Percentiles rank a stretch among this genome's conserved stretches.
These are phyloP conservation scores for Blastobotrys robertii DNA, from an alignment of 805 yeast genomes.

Conservation along the genomic window DNA sequence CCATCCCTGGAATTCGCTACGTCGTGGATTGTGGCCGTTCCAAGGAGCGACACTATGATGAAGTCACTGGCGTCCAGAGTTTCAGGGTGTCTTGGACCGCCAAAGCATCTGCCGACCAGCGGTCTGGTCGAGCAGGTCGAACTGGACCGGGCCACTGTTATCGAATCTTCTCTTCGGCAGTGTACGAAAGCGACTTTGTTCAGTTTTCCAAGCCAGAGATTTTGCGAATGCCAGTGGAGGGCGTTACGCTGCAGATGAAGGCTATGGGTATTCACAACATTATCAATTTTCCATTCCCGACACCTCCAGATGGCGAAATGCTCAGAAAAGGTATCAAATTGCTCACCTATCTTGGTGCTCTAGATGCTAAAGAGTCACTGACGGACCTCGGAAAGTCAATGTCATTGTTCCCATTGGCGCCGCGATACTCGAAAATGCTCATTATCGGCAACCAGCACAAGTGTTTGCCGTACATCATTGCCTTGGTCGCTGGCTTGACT, in stretches of 20 bases:
- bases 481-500: constrained; percentile 82
- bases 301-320: constrained; percentile 65
- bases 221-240: constrained; percentile 89
- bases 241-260: constrained; percentile 92
- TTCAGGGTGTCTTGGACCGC: constrained; percentile 88
- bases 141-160: constrained; percentile 99
- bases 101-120: constrained; percentile 91
- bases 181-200: constrained; percentile 74
- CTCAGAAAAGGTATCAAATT: constrained; percentile 58
- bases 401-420: constrained; percentile 88
- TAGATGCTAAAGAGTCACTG: constrained; percentile 40
- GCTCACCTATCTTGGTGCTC: constrained; percentile 68
- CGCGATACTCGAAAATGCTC: constrained; percentile 85
- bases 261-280: constrained; percentile 92
- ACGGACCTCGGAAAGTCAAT: constrained; percentile 77
- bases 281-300: constrained; percentile 90
- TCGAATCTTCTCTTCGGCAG: constrained; percentile 85
- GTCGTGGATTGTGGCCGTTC: constrained; percentile 94
- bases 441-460: constrained; percentile 78
- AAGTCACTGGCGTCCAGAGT: constrained; percentile 83
- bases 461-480: constrained; percentile 81
- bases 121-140: constrained; percentile 97
- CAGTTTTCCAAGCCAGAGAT: constrained; percentile 87
- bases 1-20: constrained; percentile 90
- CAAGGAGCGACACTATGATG: constrained; percentile 76